Percentiles rank a stretch among this genome's conserved stretches.
These are phyloP conservation scores for Xylaria venustula DNA, from an alignment of 495 filamentous ascomycete species.

Conservation along the genomic window DNA sequence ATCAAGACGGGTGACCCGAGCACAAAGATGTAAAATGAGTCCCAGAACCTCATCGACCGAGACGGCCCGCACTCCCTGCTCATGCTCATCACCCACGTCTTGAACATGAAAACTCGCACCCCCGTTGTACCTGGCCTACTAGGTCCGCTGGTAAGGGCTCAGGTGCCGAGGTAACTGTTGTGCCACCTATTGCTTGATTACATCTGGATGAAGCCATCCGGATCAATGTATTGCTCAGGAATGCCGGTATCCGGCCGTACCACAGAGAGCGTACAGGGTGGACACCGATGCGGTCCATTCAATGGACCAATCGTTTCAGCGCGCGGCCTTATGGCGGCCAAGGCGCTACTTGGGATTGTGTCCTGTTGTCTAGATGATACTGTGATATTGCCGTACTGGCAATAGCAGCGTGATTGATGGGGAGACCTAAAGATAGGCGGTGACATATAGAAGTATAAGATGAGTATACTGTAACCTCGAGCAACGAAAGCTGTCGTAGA, in stretches of 20 bases:
- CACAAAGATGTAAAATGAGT: neutral
- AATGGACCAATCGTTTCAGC: neutral
- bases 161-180: neutral
- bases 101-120: neutral
- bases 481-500: no score
- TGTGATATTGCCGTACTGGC: no score
- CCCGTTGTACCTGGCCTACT: neutral
- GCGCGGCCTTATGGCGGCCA: neutral
- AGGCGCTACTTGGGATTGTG: neutral
- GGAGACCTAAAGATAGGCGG: no score
- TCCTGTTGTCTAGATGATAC: no score
- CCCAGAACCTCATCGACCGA: neutral
- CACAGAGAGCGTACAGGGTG: neutral
- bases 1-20: neutral
- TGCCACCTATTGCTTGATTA: neutral
- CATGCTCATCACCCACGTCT: no score
- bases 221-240: neutral
- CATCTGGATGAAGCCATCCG: neutral
- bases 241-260: slow-evolving; percentile 6
- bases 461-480: no score
- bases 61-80: neutral
- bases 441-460: no score
- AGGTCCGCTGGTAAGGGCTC: neutral
- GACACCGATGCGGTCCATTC: neutral
- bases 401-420: no score